Base-by-base conservation (phyloP, 495 filamentous ascomycete genomes). In the Aspergillus affinis region DNA sequence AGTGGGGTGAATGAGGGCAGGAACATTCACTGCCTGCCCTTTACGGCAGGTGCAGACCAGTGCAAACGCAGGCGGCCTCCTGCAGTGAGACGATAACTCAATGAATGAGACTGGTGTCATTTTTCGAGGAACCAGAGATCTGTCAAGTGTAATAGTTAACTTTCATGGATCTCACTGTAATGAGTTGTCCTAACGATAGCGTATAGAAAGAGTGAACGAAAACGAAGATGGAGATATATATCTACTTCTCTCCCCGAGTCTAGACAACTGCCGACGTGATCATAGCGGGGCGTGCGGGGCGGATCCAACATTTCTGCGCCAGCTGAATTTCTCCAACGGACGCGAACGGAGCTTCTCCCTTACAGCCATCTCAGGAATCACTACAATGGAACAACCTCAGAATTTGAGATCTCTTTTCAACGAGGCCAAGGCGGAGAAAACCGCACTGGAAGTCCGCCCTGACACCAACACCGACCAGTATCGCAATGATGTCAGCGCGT, bases 401-500 rank as follows among this genome's bases (percentile, higher is more conserved):
- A 87, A 70, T 57, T 79, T 91, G n/a, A 78, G 84, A 53, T 71
- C 75, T 13, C 67, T 87, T 2, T 88, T 88, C 60, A 61, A 64
- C 23, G 73, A 82, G 4, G 88, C 86, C 41, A 86, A 87, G 66
- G 66, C 67, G 41, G 76, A 80, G 51, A 83, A 86, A 44, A 70
- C 74, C 49, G 71, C 68, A 15, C 61, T 85, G 26, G 85, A 86
- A 59, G 65, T 65, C 6, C 75, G 76, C 36, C 66, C 68, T 27
- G 79, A 84, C 48, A 73, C 81, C 27, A 87, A 81, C 69, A 84
- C 81, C 15, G 68, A 85, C 50, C 69, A 72, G 27, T 94, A 90
- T 75, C 83, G 86, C 64, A 79, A 86, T 58, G 84, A 87, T 61
- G 80, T 97, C 57, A 77, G 77, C 56, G 72, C 82, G 36, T 83